Evolutionary conservation across 208 protist species (phyloP), one percentile per base, ranked within the genome.

Genomic region (Leishmania amazonensis): DNA sequence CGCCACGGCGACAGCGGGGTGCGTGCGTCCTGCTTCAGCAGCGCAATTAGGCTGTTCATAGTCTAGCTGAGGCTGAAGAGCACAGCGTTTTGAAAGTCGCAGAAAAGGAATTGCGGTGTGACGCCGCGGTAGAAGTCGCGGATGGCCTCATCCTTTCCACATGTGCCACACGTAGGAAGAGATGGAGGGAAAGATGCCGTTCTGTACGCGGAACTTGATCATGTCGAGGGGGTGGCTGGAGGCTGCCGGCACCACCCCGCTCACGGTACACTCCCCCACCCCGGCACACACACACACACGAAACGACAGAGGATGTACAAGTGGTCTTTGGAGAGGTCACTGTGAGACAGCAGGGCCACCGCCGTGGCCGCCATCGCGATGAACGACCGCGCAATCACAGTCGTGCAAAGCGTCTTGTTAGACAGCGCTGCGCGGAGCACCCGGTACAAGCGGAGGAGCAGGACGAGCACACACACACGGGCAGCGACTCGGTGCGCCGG

Each of bases 171-270:
- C 82, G 76, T 88, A 94, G 53, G 81, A 86, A 7, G 80, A 79
- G 49, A 92, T 83, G 67, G 77, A 88, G 2, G 90, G 89, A 72
- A 89, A 92, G 64, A 94, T 70, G 42, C 92, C 90, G 71, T 87
- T 85, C 78, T 96, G 92, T 58, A 96, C 81, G 17, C 90, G 90
- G 35, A 87, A 88, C 78, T 96, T 96, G 70, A 96, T 85, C 15
- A 90, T 94, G 67, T 96, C 92, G 64, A 96, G 88, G 5, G 92
- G 92, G 81, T 96, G 89, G 72, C 88, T 91, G n/a, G 77, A 84
- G 54, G 80, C 79, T 3, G 92, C 92, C 87, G 93, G 92, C 81
- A 94, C 73, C 45, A 94, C 82, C 8, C 92, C 92, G 42, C 90
- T 89, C 1, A 93, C 74, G 38, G 90, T 92, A 67, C 92, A 90